phyloP scores from a whole-genome alignment of 257 asterid species.

The Rauvolfia tetraphylla region DNA sequence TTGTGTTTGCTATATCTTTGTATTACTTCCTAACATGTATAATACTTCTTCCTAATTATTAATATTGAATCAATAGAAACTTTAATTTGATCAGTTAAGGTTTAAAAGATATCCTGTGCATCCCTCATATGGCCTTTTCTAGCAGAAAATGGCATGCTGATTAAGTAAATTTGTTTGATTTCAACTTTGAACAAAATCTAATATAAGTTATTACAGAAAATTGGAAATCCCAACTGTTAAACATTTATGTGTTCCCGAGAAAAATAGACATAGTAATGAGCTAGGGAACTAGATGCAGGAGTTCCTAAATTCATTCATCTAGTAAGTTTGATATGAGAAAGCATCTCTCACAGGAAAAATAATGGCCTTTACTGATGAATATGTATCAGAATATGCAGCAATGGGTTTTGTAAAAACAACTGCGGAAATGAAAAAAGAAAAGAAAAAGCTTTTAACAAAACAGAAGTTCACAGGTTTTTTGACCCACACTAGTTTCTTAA shows the following conservation, averaged over 20 bases:
- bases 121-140: not conserved
- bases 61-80: not conserved
- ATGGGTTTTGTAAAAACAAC: not conserved
- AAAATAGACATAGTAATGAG: not conserved
- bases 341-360: not conserved
- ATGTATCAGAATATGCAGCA: not conserved
- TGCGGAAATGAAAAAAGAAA: not conserved
- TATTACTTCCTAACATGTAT: no score
- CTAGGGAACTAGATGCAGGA: not conserved
- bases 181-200: no score
- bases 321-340: not conserved
- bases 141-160: not conserved
- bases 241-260: not conserved
- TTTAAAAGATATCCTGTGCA: not conserved
- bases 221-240: not conserved
- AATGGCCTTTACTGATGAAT: not conserved
- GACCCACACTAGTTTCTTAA: constrained; percentile 72
- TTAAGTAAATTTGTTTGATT: not conserved
- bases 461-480: constrained; percentile 13
- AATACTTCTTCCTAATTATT: not conserved
- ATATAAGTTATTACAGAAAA: no score
- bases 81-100: not conserved
- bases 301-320: not conserved
- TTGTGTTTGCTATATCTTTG: not conserved
- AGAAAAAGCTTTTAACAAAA: not conserved